A percentile compares a stretch with the other conserved stretches of the same genome.
Evolutionary conservation across 2,329 filamentous ascomycete genomes (phyloP).

Genomic region (Dothistroma septosporum): DNA sequence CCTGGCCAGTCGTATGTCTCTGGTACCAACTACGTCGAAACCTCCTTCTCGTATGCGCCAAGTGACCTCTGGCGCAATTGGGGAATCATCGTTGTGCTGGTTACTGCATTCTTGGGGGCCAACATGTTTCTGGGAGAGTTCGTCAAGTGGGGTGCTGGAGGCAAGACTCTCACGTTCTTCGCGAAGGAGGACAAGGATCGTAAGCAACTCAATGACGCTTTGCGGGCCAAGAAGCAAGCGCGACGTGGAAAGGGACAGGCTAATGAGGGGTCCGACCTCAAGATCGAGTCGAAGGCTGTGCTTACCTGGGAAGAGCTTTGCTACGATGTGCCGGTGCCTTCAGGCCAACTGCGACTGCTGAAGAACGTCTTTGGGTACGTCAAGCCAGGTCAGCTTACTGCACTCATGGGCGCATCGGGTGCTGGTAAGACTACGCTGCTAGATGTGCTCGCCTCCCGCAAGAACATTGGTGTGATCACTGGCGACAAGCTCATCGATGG

Average conservation of each 20-base stretch:
- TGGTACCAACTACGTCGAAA: conserved; percentile 64
- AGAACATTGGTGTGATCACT: conserved; percentile 60
- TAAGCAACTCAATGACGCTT: conserved; percentile 60
- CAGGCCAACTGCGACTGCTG: conserved; percentile 44
- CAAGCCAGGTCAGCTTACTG: conserved; percentile 48
- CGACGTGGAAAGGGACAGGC: conserved; percentile 44
- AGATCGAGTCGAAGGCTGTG: conserved; percentile 53
- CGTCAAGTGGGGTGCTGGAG: conserved; percentile 72
- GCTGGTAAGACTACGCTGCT: conserved; percentile 83
- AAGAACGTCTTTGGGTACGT: conserved; percentile 49
- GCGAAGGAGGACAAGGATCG: conserved; percentile 65
- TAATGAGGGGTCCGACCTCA: conserved; percentile 42
- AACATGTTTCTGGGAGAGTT: conserved; percentile 77
- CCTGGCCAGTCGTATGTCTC: conserved; percentile 61
- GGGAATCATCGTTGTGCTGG: conserved; percentile 72
- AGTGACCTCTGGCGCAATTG: conserved; percentile 76
- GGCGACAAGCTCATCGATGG: conserved; percentile 63
- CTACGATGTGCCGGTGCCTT: conserved; percentile 48
- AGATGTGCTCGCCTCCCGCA: conserved; percentile 66
- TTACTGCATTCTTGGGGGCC: conserved; percentile 68
- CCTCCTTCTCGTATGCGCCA: conserved; percentile 63
- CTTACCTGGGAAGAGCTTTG: conserved; percentile 52
- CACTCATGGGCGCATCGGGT: conserved; percentile 53
- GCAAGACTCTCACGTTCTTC: conserved; percentile 76
- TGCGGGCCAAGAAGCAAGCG: conserved; percentile 57